Percentiles rank a stretch among this genome's conserved stretches.
Conservation (phyloP, 495 filamentous ascomycete genomes). For the Aspergillus ostianus region DNA sequence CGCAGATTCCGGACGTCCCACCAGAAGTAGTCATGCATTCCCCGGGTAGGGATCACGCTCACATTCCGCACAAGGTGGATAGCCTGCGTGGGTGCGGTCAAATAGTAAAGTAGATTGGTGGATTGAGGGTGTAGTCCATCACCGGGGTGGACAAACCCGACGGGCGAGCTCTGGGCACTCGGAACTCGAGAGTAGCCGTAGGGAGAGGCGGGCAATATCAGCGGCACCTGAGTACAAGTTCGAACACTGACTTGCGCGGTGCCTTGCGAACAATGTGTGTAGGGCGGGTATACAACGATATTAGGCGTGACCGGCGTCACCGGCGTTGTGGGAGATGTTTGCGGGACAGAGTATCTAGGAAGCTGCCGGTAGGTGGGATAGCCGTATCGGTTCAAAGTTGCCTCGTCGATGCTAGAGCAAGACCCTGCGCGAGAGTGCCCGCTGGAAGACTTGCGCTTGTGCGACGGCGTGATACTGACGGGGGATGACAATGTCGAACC, state of each 20-base stretch:
- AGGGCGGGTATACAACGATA: slow-evolving; percentile 42
- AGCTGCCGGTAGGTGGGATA: slow-evolving; percentile 81
- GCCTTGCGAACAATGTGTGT: slow-evolving; percentile 17
- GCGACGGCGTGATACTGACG: slow-evolving; percentile 54
- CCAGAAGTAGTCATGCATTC: slow-evolving; percentile 81
- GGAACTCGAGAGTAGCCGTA: slow-evolving; percentile 41
- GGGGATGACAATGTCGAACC: slow-evolving; percentile 58
- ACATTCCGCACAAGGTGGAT: slow-evolving; percentile 79
- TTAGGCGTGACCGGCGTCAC: slow-evolving; percentile 44
- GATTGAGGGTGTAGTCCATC: slow-evolving; percentile 43
- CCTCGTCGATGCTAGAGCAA: slow-evolving; percentile 65
- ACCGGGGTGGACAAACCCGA: slow-evolving; percentile 38
- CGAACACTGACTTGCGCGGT: slow-evolving; percentile 23
- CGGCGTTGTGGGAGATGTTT: slow-evolving; percentile 46
- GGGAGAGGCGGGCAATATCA: slow-evolving; percentile 37
- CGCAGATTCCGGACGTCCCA: slow-evolving; percentile 89
- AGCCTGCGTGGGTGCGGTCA: slow-evolving; percentile 75
- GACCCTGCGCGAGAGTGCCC: slow-evolving; percentile 63
- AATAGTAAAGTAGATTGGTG: slow-evolving; percentile 72
- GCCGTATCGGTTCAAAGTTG: slow-evolving; percentile 64
- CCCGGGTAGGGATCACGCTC: slow-evolving; percentile 65
- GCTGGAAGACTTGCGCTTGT: slow-evolving; percentile 43
- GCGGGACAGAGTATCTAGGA: slow-evolving; percentile 60
- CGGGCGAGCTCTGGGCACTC: slow-evolving; percentile 50
- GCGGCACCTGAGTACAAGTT: slow-evolving; percentile 36